Conservation (phyloP, 2,329 filamentous ascomycete genomes). For the Colletotrichum lupini region DNA sequence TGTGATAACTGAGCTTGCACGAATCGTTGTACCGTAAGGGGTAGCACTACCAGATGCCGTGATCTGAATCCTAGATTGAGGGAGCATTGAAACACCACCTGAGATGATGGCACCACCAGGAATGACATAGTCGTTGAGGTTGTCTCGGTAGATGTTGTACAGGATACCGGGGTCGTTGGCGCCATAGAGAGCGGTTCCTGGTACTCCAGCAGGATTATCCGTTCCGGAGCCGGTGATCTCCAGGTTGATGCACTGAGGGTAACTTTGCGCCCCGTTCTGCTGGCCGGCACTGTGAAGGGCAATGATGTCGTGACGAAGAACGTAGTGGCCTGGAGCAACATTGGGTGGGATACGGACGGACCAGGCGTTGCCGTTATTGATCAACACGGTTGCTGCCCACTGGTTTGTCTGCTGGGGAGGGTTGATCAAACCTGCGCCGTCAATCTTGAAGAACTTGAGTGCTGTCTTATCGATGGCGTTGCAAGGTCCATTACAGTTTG, state of each 20-base stretch:
- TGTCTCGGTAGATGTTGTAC: slow-evolving; percentile 62
- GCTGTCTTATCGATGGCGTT: slow-evolving; percentile 52
- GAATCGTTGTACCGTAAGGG: slow-evolving; percentile 10
- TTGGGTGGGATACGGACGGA: slow-evolving; percentile 59
- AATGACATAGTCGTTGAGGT: slow-evolving; percentile 39
- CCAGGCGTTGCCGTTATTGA: slow-evolving; percentile 62
- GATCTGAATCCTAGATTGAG: slow-evolving; percentile 34
- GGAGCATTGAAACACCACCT: slow-evolving; percentile 37
- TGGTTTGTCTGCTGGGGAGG: slow-evolving; percentile 44
- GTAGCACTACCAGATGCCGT: slow-evolving; percentile 37
- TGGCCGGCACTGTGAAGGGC: slow-evolving; percentile 60
- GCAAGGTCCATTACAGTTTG: slow-evolving; percentile 55
- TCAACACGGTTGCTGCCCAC: slow-evolving; percentile 57
- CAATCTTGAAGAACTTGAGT: slow-evolving; percentile 60
- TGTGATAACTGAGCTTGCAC: background rate
- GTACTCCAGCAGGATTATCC: slow-evolving; percentile 55
- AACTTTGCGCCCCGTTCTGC: slow-evolving; percentile 57
- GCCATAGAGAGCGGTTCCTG: slow-evolving; percentile 64
- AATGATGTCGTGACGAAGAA: slow-evolving; percentile 66
- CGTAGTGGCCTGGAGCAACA: slow-evolving; percentile 63
- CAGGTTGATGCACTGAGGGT: slow-evolving; percentile 66
- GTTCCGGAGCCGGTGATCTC: slow-evolving; percentile 63
- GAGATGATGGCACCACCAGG: slow-evolving; percentile 44
- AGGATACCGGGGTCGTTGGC: slow-evolving; percentile 63
- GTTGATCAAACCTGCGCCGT: slow-evolving; percentile 49